Conservation (phyloP, 2,329 filamentous ascomycete species). For the Ophiostoma sp. region DNA sequence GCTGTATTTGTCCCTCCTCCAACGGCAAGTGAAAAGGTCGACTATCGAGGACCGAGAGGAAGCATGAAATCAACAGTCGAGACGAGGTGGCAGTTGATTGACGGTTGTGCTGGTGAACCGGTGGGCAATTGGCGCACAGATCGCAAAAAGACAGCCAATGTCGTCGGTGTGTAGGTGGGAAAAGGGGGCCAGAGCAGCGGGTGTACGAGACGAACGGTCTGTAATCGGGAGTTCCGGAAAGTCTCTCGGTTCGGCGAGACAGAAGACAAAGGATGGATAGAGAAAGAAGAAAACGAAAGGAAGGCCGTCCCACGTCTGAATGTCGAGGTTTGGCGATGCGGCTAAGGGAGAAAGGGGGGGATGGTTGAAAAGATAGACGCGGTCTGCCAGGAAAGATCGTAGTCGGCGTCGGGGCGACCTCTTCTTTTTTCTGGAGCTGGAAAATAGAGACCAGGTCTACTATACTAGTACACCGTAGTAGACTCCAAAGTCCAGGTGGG, state of each 20-base stretch:
- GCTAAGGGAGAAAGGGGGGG: neutral
- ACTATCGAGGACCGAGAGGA: neutral
- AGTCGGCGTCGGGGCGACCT: constrained; percentile 14
- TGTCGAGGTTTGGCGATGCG: constrained; percentile 14
- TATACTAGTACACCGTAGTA: neutral
- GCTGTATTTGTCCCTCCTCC: constrained; percentile 13
- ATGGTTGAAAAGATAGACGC: constrained; percentile 20
- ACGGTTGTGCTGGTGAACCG: neutral
- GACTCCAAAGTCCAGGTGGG: constrained; percentile 2
- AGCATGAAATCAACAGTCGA: constrained; percentile 13
- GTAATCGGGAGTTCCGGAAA: constrained; percentile 9
- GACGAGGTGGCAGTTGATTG: no score
- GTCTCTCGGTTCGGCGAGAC: constrained; percentile 16
- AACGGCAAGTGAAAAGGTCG: neutral
- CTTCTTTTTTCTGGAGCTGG: constrained; percentile 8
- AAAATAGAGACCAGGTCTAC: neutral
- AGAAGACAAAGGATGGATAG: neutral
- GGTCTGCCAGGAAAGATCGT: constrained; percentile 15
- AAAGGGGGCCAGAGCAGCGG: constrained; percentile 6
- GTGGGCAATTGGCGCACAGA: neutral
- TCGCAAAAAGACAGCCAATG: constrained; percentile 4
- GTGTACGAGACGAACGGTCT: neutral
- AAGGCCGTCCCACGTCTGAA: constrained; percentile 15
- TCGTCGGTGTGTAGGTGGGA: constrained; percentile 3
- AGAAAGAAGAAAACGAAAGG: constrained; percentile 16